Conservation (phyloP, 176 grass and related monocot species). For the Oryza glaberrima region DNA sequence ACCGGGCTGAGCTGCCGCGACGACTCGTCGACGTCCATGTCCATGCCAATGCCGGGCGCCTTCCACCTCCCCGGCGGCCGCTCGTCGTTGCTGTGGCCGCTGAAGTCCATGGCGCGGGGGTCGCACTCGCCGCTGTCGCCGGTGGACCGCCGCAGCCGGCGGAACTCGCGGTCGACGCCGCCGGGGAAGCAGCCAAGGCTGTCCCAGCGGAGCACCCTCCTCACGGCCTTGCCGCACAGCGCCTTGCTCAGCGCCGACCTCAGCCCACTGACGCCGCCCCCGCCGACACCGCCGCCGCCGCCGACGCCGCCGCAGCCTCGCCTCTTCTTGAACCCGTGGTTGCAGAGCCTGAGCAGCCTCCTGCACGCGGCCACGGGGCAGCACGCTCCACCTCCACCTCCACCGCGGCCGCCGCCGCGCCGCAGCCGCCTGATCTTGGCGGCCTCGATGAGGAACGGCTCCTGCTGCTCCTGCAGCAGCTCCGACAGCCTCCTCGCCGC, state of each 20-base stretch:
- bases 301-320: not conserved
- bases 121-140: slow-evolving; percentile 50
- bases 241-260: slow-evolving; percentile 43
- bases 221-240: slow-evolving; percentile 43
- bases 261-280: not conserved
- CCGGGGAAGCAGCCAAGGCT: slow-evolving; percentile 42
- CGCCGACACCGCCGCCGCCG: not conserved
- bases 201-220: slow-evolving; percentile 40
- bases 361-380: slow-evolving; percentile 53
- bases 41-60: slow-evolving; percentile 42
- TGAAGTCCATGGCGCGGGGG: slow-evolving; percentile 36
- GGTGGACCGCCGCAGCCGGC: slow-evolving; percentile 40
- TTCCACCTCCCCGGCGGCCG: slow-evolving; percentile 35
- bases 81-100: not conserved
- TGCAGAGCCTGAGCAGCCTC: slow-evolving; percentile 61
- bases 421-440: slow-evolving; percentile 8
- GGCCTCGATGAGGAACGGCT: slow-evolving; percentile 87
- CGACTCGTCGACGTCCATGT: slow-evolving; percentile 26
- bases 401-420: slow-evolving; percentile 10
- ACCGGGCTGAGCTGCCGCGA: slow-evolving; percentile 88
- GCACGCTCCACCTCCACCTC: not conserved
- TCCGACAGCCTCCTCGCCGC: slow-evolving; percentile 82
- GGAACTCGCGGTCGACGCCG: slow-evolving; percentile 54
- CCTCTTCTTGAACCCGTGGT: slow-evolving; percentile 58
- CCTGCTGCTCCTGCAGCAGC: slow-evolving; percentile 93